A percentile compares a stretch with the other conserved stretches of the same genome.
Evolutionary conservation across 345 rosid species (phyloP).

Genomic region (Angophora floribunda): DNA sequence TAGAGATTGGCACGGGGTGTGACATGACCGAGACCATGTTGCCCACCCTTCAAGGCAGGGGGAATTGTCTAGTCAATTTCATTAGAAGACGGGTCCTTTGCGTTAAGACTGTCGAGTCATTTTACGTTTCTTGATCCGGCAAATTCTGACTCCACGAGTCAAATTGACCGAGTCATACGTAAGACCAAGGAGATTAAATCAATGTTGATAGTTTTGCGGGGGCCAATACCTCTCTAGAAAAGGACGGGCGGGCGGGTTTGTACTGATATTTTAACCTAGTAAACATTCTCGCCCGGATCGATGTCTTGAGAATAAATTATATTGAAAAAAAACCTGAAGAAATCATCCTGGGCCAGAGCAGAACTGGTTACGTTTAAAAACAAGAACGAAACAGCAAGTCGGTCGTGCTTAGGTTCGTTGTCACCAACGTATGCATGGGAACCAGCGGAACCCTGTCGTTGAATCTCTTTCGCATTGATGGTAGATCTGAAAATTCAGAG

Average conservation of each 20-base stretch:
- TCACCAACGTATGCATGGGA: neutral
- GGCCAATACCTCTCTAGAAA: neutral
- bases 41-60: too few species aligned
- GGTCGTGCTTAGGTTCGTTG: neutral
- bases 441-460: neutral
- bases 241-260: neutral
- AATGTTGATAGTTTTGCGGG: neutral
- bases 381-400: neutral
- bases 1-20: neutral
- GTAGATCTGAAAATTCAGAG: neutral
- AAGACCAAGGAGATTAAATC: neutral
- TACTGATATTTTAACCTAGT: neutral
- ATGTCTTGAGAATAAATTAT: neutral
- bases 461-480: neutral
- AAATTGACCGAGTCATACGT: neutral
- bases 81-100: neutral
- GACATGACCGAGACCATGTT: too few species aligned
- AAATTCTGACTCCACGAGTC: neutral
- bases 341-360: neutral
- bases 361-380: neutral
- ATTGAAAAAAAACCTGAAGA: neutral
- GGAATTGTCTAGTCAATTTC: neutral
- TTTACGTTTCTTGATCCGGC: neutral
- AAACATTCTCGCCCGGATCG: neutral
- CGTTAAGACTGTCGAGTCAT: neutral